Evolutionary conservation across 495 filamentous ascomycete genomes (phyloP).

Genomic region (Aspergillus panamensis): DNA sequence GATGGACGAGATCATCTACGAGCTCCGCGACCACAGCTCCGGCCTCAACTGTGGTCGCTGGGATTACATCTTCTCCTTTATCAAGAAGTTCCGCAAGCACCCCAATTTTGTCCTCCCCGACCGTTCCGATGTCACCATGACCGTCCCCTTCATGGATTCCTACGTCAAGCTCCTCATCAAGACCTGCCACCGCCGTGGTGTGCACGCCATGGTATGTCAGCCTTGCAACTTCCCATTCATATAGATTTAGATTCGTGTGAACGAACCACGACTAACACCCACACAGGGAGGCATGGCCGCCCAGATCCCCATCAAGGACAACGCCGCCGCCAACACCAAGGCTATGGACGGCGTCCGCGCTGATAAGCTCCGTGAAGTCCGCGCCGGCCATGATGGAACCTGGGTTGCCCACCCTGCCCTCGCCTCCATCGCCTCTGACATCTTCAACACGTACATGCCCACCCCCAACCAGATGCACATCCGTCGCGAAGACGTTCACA

Average conservation of each 20-base stretch:
- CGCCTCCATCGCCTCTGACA: slow-evolving; percentile 79
- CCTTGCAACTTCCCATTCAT: not conserved
- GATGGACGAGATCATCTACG: slow-evolving; percentile 99
- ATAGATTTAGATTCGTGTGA: not conserved
- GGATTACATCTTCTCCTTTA: slow-evolving; percentile 99
- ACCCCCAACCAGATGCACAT: slow-evolving; percentile 95
- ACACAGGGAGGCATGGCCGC: slow-evolving; percentile 88
- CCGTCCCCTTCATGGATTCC: slow-evolving; percentile 96
- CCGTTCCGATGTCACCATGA: slow-evolving; percentile 91
- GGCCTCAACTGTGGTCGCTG: slow-evolving; percentile 98
- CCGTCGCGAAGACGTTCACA: slow-evolving; percentile 83
- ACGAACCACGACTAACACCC: slow-evolving; percentile 13
- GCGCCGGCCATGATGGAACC: slow-evolving; percentile 91
- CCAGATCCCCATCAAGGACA: slow-evolving; percentile 97
- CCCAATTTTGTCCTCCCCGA: slow-evolving; percentile 91
- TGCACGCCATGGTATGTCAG: slow-evolving; percentile 78
- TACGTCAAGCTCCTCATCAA: slow-evolving; percentile 96
- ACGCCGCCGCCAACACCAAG: slow-evolving; percentile 27
- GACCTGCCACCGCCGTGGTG: slow-evolving; percentile 91
- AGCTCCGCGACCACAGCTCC: slow-evolving; percentile 93
- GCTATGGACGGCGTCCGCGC: slow-evolving; percentile 84
- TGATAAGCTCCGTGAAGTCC: slow-evolving; percentile 95
- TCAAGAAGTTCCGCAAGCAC: slow-evolving; percentile 99
- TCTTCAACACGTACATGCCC: slow-evolving; percentile 99
- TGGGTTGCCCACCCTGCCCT: slow-evolving; percentile 98